Conservation (phyloP, 2,329 filamentous ascomycete species). For the Colletotrichum shisoi region DNA sequence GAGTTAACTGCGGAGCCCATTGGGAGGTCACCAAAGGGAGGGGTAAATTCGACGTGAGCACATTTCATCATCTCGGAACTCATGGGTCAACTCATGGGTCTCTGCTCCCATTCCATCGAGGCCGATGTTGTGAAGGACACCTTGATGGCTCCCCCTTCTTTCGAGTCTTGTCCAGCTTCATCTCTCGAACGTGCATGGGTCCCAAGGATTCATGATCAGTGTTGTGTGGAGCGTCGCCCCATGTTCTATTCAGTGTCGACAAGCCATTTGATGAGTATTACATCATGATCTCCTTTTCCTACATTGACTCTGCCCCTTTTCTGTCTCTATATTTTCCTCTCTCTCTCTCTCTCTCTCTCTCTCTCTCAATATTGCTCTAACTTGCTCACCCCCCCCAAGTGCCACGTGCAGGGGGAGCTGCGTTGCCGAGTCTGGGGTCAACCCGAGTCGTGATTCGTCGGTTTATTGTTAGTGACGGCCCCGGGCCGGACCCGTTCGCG, state of each 20-base stretch:
- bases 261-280: too few species aligned
- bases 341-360: not conserved
- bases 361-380: conserved; percentile 47
- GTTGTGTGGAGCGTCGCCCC: too few species aligned
- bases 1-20: not conserved
- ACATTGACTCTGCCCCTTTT: not conserved
- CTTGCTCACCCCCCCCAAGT: conserved; percentile 46
- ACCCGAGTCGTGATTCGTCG: conserved; percentile 46
- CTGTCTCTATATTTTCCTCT: too few species aligned
- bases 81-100: conserved; percentile 6
- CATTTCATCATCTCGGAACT: conserved; percentile 30
- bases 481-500: conserved; percentile 32
- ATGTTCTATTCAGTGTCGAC: too few species aligned
- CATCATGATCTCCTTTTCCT: too few species aligned
- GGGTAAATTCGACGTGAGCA: conserved; percentile 29
- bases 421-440: conserved; percentile 42
- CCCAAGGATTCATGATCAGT: not conserved
- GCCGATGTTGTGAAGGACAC: conserved; percentile 33
- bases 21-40: not conserved
- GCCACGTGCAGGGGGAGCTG: conserved; percentile 8
- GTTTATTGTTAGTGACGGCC: not conserved
- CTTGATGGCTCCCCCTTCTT: conserved; percentile 25
- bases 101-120: conserved; percentile 8
- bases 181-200: not conserved
- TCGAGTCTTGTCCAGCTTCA: not conserved